These are phyloP conservation scores for Gossypium mustelinum DNA, from an alignment of 345 rosid genomes.

Conservation along the genomic window DNA sequence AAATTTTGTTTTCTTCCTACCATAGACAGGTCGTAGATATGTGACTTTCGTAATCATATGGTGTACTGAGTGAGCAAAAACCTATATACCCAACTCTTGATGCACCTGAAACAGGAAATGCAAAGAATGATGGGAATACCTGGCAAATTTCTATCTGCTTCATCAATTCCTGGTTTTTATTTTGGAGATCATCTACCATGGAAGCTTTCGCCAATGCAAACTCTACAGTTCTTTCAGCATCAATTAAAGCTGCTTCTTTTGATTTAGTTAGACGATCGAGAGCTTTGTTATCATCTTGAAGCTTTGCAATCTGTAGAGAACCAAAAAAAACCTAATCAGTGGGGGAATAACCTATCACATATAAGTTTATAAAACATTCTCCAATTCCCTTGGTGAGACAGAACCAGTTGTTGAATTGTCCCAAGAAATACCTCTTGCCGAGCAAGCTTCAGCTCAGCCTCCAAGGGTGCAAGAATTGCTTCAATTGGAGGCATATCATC, in stretches of 20 bases:
- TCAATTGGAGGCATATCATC: conserved; percentile 99
- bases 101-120: not conserved
- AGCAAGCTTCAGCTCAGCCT: conserved; percentile 91
- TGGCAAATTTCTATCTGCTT: conserved; percentile 95
- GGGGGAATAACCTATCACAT: not conserved
- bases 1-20: conserved; percentile 91
- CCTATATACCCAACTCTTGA: not conserved
- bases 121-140: conserved; percentile 37
- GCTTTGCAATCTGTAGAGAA: conserved; percentile 66
- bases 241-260: conserved; percentile 92
- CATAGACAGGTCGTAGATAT: conserved; percentile 19
- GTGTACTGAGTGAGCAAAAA: not conserved
- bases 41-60: not conserved
- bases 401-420: conserved; percentile 10
- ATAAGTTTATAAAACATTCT: not conserved
- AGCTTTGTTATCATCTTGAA: conserved; percentile 95
- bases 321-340: conserved; percentile 16
- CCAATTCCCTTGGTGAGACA: not conserved
- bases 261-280: conserved; percentile 92
- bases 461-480: conserved; percentile 98
- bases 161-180: conserved; percentile 93
- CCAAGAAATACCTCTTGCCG: conserved; percentile 56
- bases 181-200: conserved; percentile 98
- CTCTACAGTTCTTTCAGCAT: conserved; percentile 94
- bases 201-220: conserved; percentile 89